Base-by-base conservation (phyloP, 2,329 filamentous ascomycete species). In the Diplodia corticola region DNA sequence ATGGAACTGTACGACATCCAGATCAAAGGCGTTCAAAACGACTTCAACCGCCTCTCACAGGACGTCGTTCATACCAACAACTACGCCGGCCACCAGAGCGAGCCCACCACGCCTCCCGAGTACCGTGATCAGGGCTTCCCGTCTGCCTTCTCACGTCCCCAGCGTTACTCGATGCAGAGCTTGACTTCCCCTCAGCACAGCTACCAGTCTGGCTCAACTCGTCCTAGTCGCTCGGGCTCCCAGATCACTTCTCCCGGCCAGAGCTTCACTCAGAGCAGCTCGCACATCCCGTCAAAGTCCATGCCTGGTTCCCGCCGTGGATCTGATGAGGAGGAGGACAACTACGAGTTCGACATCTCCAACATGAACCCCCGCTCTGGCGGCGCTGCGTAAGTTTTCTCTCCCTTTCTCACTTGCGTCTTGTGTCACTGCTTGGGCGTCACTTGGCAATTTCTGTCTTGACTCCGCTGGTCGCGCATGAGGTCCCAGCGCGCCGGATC, bases 81-180 rank as follows among this genome's bases (percentile, higher is more conserved):
- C 35, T 51, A 40, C 49, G 37, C 64, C 68, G 91, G 91, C 64
- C 91, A 93, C 73, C 91, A 96, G 76, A 97, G 92, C 72, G 94
- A 98, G 80, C 95, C 95, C 17, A 97, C 95, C 1, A 99, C 95
- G 24, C 95, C 95, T 24, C 95, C 95, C 35, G 95, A 98, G 78
- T 94, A 95, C 77, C 89, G 89, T 72, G 92, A 96, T 61, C 88
- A 87, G 68, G 89, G 89, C 50, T 94, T 96, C 73, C 88, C 91
- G 65, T 88, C 88, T 73, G 88, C 91, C 70, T 91, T 95, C 75
- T 92, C 92, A 65, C 88, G 92, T 49, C 91, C 92, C 50, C 93
- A 93, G 76, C 88, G 93, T 69, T 94, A 96, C 81, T 96, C 94
- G 64, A 91, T 91, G 68, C 93, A 93, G 44, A 95, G 91, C 80